Percentiles rank a stretch among this genome's conserved stretches.
Evolutionary conservation across 768 basidiomycete species (phyloP).

Genomic region (Hydnomerulius pinastri): DNA sequence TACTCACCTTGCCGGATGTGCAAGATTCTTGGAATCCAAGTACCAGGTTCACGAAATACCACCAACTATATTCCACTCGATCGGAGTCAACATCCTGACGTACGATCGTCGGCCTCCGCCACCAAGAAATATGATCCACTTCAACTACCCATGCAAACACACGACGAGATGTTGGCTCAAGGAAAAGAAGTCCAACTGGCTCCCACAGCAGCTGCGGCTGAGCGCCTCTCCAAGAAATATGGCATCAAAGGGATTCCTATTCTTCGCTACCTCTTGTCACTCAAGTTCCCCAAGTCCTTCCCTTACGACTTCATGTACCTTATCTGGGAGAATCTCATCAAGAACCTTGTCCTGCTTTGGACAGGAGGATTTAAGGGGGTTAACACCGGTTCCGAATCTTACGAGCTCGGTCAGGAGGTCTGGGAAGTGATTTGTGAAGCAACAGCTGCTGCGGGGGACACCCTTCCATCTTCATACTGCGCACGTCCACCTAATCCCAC

Average conservation of each 20-base stretch:
- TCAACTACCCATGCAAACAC: constrained; percentile 37
- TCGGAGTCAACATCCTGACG: too few species aligned
- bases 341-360: constrained; percentile 43
- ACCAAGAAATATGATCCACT: constrained; percentile 24
- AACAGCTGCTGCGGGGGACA: constrained; percentile 17
- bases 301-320: constrained; percentile 55
- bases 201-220: constrained; percentile 14
- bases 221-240: constrained; percentile 26
- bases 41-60: too few species aligned
- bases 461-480: constrained; percentile 34
- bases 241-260: constrained; percentile 39
- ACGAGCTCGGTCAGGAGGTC: constrained; percentile 27
- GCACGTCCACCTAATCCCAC: constrained; percentile 35
- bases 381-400: constrained; percentile 29
- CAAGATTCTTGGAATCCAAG: too few species aligned
- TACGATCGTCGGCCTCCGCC: too few species aligned
- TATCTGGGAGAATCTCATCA: constrained; percentile 45
- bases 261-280: constrained; percentile 30
- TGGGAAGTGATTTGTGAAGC: constrained; percentile 46
- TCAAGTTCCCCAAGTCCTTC: constrained; percentile 41
- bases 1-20: too few species aligned
- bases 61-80: too few species aligned
- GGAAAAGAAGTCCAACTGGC: constrained; percentile 28
- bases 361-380: constrained; percentile 43
- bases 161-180: constrained; percentile 29